Conservation (phyloP, 169 alveolate genomes). For the Plasmodium inui region DNA sequence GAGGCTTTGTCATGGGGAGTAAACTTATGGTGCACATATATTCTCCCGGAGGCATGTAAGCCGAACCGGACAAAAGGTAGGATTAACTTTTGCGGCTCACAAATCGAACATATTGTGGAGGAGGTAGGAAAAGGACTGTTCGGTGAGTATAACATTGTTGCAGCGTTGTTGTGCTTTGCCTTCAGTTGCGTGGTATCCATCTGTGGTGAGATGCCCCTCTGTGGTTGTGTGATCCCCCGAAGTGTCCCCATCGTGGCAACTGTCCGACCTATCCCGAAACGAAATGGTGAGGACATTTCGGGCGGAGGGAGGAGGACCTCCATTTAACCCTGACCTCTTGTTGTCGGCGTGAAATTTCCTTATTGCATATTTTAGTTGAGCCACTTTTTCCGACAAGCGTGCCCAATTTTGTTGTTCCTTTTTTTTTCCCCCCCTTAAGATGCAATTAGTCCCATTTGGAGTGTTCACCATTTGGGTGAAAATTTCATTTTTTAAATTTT, state of each 20-base stretch:
- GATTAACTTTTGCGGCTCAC: neutral
- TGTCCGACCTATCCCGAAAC: neutral
- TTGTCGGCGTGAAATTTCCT: constrained; percentile 4
- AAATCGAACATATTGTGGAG: constrained; percentile 43
- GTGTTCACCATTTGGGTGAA: constrained; percentile 18
- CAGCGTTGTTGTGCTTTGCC: neutral
- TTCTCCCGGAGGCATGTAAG: neutral
- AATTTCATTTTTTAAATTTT: constrained; percentile 37
- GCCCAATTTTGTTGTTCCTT: neutral
- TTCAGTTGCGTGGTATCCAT: neutral
- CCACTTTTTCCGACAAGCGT: neutral
- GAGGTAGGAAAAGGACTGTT: constrained; percentile 27
- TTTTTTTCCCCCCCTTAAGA: neutral
- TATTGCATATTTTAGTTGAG: constrained; percentile 10
- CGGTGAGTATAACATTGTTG: constrained; percentile 22
- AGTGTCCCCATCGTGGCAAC: neutral
- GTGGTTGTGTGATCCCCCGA: neutral
- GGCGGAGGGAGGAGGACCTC: neutral
- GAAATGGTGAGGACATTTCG: constrained; percentile 17
- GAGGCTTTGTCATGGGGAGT: neutral
- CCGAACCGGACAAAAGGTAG: neutral
- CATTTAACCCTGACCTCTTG: neutral
- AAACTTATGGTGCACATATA: neutral
- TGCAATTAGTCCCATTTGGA: neutral
- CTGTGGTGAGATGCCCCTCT: neutral